phyloP scores from a whole-genome alignment of 2,329 filamentous ascomycete species.

The Xylaria sp. region DNA sequence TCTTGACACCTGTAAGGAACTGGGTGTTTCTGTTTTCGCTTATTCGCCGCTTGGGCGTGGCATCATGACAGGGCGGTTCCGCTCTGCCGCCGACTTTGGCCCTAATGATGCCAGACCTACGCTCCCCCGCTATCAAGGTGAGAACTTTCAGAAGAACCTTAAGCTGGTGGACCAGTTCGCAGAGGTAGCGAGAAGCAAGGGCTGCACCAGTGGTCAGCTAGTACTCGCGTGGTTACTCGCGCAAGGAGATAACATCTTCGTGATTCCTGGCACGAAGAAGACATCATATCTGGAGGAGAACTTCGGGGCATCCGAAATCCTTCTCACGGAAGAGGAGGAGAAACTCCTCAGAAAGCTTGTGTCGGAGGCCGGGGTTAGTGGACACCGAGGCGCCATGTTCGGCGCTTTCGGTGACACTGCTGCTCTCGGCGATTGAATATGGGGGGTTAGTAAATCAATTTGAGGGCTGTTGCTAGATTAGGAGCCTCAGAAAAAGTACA shows the following conservation, averaged over 20 bases:
- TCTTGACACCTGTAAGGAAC: constrained; percentile 51
- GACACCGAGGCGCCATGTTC: constrained; percentile 14
- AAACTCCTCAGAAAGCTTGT: constrained; percentile 30
- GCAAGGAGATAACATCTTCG: constrained; percentile 51
- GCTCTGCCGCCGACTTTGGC: constrained; percentile 33
- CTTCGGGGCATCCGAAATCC: constrained; percentile 32
- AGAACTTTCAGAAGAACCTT: constrained; percentile 58
- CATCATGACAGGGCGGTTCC: constrained; percentile 50
- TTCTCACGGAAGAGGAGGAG: constrained; percentile 36
- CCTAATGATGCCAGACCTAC: constrained; percentile 5
- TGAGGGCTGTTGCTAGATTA: too few species aligned
- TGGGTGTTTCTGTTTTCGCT: constrained; percentile 51
- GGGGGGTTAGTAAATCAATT: too few species aligned
- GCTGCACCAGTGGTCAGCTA: constrained; percentile 56
- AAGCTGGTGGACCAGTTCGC: constrained; percentile 37
- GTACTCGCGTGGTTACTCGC: constrained; percentile 61
- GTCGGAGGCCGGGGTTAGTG: constrained; percentile 12
- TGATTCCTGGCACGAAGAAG: constrained; percentile 48
- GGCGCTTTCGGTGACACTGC: constrained; percentile 9
- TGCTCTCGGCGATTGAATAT: neutral
- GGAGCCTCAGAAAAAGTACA: too few species aligned
- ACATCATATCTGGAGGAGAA: constrained; percentile 46
- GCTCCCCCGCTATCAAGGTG: constrained; percentile 49
- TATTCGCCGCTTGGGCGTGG: constrained; percentile 51
- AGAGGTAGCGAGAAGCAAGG: constrained; percentile 40